Conservation (phyloP, 2,329 filamentous ascomycete species). For the Chaetomiaceae sp. region DNA sequence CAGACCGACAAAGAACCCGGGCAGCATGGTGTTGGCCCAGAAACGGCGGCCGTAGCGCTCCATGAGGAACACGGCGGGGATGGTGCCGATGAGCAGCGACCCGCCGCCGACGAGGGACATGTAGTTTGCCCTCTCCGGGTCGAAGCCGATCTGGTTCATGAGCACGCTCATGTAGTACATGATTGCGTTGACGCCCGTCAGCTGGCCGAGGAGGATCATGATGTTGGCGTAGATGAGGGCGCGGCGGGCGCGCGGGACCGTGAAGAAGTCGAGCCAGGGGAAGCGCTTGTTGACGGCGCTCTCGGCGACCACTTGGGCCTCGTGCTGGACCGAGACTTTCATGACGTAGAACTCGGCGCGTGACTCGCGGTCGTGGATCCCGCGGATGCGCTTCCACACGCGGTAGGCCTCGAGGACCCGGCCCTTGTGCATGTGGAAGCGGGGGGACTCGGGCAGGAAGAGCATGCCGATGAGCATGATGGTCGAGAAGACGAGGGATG, state of each 20-base stretch:
- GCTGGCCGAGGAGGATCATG: slow-evolving; percentile 12
- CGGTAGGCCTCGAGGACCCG: slow-evolving; percentile 6
- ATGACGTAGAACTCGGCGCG: slow-evolving; percentile 12
- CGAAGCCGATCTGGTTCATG: slow-evolving; percentile 13
- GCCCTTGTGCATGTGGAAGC: slow-evolving; percentile 10
- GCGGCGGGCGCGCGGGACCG: slow-evolving; percentile 9
- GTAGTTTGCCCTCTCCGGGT: slow-evolving; percentile 11
- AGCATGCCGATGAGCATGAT: slow-evolving; percentile 10
- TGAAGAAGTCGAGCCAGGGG: slow-evolving; percentile 15
- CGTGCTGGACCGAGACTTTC: slow-evolving; percentile 4
- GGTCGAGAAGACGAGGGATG: slow-evolving; percentile 10
- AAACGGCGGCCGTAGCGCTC: slow-evolving; percentile 11
- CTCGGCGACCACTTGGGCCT: slow-evolving; percentile 4
- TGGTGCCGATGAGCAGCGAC: slow-evolving; percentile 3
- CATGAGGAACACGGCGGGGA: slow-evolving; percentile 9
- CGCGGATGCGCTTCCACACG: slow-evolving; percentile 14
- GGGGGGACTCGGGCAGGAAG: slow-evolving; percentile 11
- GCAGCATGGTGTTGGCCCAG: slow-evolving; percentile 14
- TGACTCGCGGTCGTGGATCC: neutral
- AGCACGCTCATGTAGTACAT: slow-evolving; percentile 15
- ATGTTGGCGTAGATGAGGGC: slow-evolving; percentile 12
- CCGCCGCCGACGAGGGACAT: slow-evolving; percentile 13
- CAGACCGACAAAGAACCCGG: slow-evolving; percentile 8
- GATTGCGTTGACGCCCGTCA: slow-evolving; percentile 14
- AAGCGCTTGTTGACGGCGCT: slow-evolving; percentile 11